Percentiles rank a stretch among this genome's conserved stretches.
Evolutionary conservation across 2,329 filamentous ascomycete species (phyloP).

Genomic region (Sarocladium oryzae): DNA sequence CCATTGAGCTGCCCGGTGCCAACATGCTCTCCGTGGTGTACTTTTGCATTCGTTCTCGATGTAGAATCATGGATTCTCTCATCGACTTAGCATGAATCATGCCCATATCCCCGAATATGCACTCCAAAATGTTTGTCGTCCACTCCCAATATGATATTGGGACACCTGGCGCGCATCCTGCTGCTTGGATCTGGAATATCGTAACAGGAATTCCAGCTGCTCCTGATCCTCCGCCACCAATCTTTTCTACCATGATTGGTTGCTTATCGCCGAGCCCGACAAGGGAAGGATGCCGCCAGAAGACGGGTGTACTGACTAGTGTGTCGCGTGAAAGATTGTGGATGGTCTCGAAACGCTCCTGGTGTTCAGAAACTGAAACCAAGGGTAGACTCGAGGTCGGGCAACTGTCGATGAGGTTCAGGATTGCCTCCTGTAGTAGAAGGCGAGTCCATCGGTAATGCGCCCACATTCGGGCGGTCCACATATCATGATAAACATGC

Average conservation of each 20-base stretch:
- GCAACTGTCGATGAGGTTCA: slow-evolving; percentile 30
- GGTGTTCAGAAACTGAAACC: slow-evolving; percentile 23
- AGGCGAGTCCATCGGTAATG: slow-evolving; percentile 55
- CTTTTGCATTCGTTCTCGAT: slow-evolving; percentile 13
- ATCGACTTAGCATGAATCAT: slow-evolving; percentile 43
- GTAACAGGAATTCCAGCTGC: slow-evolving; percentile 41
- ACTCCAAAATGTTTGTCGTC: slow-evolving; percentile 37
- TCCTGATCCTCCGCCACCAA: slow-evolving; percentile 36
- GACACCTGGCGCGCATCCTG: slow-evolving; percentile 40
- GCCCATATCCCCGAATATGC: slow-evolving; percentile 44
- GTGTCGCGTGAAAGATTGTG: slow-evolving; percentile 34
- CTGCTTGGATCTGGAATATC: slow-evolving; percentile 41
- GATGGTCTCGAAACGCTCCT: slow-evolving; percentile 27
- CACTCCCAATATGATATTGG: slow-evolving; percentile 36
- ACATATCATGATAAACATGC: slow-evolving; percentile 49
- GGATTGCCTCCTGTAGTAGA: slow-evolving; percentile 43
- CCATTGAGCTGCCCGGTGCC: background rate
- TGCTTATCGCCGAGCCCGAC: slow-evolving; percentile 28
- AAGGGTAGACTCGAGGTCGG: slow-evolving; percentile 30
- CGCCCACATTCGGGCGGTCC: slow-evolving; percentile 49
- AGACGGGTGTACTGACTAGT: slow-evolving; percentile 39
- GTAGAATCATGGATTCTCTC: slow-evolving; percentile 32
- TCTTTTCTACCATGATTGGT: slow-evolving; percentile 26
- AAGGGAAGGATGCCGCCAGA: slow-evolving; percentile 42
- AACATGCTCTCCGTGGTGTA: slow-evolving; percentile 2